A percentile compares a stretch with the other conserved stretches of the same genome.
phyloP scores from a whole-genome alignment of 371 early-diverging fungal genomes.

The Rhizomucor pusillus region DNA sequence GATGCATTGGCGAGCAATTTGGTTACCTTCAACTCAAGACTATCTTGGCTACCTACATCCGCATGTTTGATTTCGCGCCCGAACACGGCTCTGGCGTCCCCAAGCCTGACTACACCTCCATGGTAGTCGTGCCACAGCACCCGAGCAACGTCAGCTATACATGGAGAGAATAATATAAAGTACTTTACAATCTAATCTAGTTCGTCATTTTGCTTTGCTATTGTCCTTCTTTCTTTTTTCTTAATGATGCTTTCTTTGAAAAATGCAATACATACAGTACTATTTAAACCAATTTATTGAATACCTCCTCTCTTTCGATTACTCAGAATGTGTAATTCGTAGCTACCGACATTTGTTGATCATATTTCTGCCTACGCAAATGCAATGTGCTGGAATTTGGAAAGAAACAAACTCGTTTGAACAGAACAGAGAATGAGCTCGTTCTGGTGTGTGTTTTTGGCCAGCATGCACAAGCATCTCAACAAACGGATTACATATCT shows the following conservation, averaged over 20 bases:
- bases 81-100: constrained; percentile 69
- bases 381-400: too few relatives aligned
- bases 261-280: too few relatives aligned
- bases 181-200: neutral
- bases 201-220: neutral
- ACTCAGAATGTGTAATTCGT: too few relatives aligned
- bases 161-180: constrained; percentile 48
- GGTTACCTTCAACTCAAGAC: constrained; percentile 96
- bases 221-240: constrained; percentile 4
- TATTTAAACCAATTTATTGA: too few relatives aligned
- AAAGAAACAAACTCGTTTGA: too few relatives aligned
- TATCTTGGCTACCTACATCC: constrained; percentile 76
- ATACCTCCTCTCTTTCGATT: too few relatives aligned
- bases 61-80: constrained; percentile 67
- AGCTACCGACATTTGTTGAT: too few relatives aligned
- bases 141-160: constrained; percentile 66
- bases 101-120: constrained; percentile 80
- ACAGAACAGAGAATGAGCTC: too few relatives aligned
- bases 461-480: too few relatives aligned
- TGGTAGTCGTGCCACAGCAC: constrained; percentile 85
- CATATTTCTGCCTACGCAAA: too few relatives aligned
- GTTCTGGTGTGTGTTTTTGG: too few relatives aligned
- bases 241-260: neutral
- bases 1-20: constrained; percentile 98
- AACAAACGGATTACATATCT: too few relatives aligned